Evolutionary conservation across 2,329 filamentous ascomycete genomes (phyloP).

Genomic region (Colletotrichum sp.): DNA sequence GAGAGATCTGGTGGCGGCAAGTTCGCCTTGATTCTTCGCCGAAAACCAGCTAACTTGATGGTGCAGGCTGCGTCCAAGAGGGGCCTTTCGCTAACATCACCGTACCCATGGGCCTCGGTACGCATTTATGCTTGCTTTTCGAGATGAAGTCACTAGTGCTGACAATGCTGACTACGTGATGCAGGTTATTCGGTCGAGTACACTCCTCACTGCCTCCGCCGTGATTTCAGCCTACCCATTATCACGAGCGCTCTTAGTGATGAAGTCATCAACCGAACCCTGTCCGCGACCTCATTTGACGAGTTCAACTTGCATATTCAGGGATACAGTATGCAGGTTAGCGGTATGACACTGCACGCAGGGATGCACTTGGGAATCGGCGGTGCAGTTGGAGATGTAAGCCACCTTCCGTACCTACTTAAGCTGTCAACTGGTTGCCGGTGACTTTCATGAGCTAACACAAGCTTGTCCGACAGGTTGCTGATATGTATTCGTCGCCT

Average conservation of each 20-base stretch:
- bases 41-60: rapidly evolving
- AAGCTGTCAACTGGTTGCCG: too few species aligned
- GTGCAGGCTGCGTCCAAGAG: background rate
- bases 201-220: background rate
- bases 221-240: background rate
- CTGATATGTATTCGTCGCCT: slow-evolving; percentile 14
- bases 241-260: background rate
- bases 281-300: background rate
- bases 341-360: background rate
- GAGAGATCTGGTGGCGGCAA: background rate
- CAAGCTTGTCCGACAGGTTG: background rate
- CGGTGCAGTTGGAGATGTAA: background rate
- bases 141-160: too few species aligned
- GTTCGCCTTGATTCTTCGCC: rapidly evolving
- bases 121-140: rapidly evolving
- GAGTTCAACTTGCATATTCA: background rate
- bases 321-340: background rate
- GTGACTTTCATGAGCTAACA: background rate
- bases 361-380: background rate
- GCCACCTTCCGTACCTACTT: rapidly evolving
- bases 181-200: background rate
- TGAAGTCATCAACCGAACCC: background rate
- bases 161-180: background rate
- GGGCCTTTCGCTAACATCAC: background rate
- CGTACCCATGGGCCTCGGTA: background rate